Evolutionary conservation across 31 red algal species (phyloP).

Genomic region (Bonnemaisonia californica): DNA sequence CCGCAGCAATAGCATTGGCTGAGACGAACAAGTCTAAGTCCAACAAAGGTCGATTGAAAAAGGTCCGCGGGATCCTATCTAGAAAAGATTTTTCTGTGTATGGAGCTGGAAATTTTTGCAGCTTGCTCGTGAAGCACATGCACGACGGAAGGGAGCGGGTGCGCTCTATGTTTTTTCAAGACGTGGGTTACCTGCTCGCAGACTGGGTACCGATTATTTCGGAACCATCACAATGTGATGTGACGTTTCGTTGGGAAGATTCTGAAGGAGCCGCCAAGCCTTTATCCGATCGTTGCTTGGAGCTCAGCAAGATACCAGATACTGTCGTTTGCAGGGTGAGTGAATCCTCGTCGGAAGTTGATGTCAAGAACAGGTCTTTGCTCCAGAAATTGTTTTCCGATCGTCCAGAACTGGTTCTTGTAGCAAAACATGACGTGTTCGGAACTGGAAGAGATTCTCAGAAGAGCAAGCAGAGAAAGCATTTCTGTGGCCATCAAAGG

Average conservation of each 20-base stretch:
- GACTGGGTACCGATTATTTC: not conserved
- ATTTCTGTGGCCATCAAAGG: no score
- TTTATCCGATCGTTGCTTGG: not conserved
- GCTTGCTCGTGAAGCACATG: conserved; percentile 6
- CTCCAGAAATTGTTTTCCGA: no score
- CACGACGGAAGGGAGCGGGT: not conserved
- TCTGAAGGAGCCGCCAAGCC: not conserved
- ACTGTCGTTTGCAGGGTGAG: no score
- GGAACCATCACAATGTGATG: not conserved
- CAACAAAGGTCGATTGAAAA: not conserved
- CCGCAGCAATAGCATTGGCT: not conserved
- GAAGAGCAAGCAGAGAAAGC: no score
- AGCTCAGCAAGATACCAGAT: no score
- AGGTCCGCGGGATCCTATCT: not conserved
- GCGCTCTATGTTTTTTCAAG: conserved; percentile 1
- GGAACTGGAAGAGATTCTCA: no score
- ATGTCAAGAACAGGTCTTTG: no score
- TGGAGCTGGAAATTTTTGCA: not conserved
- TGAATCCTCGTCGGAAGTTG: no score
- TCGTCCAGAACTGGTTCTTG: no score
- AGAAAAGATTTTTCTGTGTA: not conserved
- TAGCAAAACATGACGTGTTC: no score
- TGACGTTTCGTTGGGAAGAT: not conserved
- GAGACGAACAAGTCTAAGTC: not conserved
- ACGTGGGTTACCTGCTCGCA: not conserved